A percentile compares a stretch with the other conserved stretches of the same genome.
Evolutionary conservation across 1,284 basidiomycete genomes (phyloP).

Genomic region (Pholiota adiposa): DNA sequence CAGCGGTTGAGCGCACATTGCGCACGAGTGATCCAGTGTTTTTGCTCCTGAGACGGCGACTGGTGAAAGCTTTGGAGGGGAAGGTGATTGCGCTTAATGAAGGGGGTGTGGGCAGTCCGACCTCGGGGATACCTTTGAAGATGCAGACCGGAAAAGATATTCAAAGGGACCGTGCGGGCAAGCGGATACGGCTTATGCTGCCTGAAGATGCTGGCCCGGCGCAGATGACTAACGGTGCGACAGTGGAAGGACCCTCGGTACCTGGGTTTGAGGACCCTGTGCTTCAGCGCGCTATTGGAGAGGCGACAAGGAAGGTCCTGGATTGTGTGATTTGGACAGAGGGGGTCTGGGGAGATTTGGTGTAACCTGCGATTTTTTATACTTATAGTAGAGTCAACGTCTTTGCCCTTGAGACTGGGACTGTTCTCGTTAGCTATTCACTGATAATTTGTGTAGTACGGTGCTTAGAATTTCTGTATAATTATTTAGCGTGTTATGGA

Average conservation of each 20-base stretch:
- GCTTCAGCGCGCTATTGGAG: conserved; percentile 34
- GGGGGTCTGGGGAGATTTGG: conserved; percentile 39
- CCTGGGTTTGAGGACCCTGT: conserved; percentile 48
- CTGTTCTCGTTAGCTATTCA: neutral
- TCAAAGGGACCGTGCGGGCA: conserved; percentile 22
- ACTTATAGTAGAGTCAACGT: conserved; percentile 4
- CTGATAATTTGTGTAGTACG: neutral
- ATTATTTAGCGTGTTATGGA: too few species aligned
- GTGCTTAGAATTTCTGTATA: neutral
- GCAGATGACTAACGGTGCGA: neutral
- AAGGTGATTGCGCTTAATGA: conserved; percentile 22
- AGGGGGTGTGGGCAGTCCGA: conserved; percentile 4
- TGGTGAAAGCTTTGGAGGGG: conserved; percentile 49
- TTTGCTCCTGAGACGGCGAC: conserved; percentile 57
- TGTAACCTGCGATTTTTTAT: conserved; percentile 2
- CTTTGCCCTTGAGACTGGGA: neutral
- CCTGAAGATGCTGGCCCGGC: conserved; percentile 4
- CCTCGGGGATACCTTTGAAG: conserved; percentile 36
- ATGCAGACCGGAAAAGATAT: conserved; percentile 50
- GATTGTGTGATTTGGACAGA: conserved; percentile 39
- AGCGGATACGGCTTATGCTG: conserved; percentile 22
- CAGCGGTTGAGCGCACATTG: conserved; percentile 64
- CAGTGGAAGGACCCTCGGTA: conserved; percentile 14
- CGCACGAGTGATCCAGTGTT: conserved; percentile 68
- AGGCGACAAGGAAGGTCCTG: conserved; percentile 31